Evolutionary conservation across 352 stramenopile species (phyloP).

Genomic region (Phytophthora aleatoria): DNA sequence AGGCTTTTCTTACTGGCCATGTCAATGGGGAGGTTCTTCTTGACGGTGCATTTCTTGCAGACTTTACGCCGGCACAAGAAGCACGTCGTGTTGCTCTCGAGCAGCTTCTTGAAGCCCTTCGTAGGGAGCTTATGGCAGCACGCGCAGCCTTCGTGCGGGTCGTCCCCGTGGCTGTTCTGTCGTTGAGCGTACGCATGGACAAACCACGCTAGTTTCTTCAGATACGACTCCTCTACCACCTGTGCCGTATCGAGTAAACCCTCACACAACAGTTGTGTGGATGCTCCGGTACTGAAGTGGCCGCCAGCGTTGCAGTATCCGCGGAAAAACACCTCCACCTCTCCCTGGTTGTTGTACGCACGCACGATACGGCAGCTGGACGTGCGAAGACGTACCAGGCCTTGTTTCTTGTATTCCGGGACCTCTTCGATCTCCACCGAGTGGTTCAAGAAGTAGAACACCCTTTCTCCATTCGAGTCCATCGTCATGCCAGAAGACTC

Average conservation of each 20-base stretch:
- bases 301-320: constrained; percentile 47
- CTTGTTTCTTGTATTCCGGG: constrained; percentile 43
- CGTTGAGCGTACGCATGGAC: constrained; percentile 38
- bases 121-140: constrained; percentile 43
- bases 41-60: constrained; percentile 59
- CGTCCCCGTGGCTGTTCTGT: constrained; percentile 12
- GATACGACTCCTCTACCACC: constrained; percentile 57
- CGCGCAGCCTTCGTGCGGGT: constrained; percentile 29
- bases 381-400: constrained; percentile 33
- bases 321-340: constrained; percentile 52
- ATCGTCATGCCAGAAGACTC: constrained; percentile 44
- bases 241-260: constrained; percentile 42
- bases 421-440: constrained; percentile 46
- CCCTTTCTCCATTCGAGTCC: constrained; percentile 40
- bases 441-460: constrained; percentile 47
- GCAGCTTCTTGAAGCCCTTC: constrained; percentile 43
- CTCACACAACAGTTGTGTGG: constrained; percentile 42
- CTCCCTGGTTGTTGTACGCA: constrained; percentile 32
- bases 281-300: constrained; percentile 23
- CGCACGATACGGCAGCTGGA: constrained; percentile 55
- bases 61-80: constrained; percentile 44
- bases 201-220: constrained; percentile 75
- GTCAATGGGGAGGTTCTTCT: constrained; percentile 47
- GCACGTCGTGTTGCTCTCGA: constrained; percentile 39
- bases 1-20: constrained; percentile 48